Percentiles rank a stretch among this genome's conserved stretches.
phyloP scores from a whole-genome alignment of 148 eudicot species.

The Rhododendron mucronatum region DNA sequence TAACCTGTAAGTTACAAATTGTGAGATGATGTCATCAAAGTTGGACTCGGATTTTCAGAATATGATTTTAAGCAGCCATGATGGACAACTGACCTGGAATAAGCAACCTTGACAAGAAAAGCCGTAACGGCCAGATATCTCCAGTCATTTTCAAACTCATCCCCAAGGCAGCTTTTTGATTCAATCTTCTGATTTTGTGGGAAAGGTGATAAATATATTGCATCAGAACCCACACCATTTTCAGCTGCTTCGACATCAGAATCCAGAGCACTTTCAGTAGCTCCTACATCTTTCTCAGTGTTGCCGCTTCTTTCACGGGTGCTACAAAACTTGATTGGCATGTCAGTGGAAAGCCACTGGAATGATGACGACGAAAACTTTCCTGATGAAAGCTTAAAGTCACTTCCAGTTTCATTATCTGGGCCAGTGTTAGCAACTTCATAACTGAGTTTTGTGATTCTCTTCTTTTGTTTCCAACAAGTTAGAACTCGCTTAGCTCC shows the following conservation, averaged over 20 bases:
- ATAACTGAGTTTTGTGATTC: constrained; percentile 21
- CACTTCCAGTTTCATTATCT: constrained; percentile 21
- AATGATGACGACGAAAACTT: constrained; percentile 45
- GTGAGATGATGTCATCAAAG: constrained; percentile 9
- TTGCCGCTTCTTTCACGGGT: constrained; percentile 31
- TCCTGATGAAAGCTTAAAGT: constrained; percentile 22
- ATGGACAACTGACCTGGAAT: constrained; percentile 41
- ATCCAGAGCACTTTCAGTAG: constrained; percentile 15
- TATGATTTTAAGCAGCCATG: background rate
- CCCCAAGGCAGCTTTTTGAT: constrained; percentile 23
- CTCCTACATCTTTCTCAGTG: constrained; percentile 19
- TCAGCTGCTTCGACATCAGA: constrained; percentile 22
- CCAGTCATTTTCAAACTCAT: constrained; percentile 82
- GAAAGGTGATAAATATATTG: constrained; percentile 15
- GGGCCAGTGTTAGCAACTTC: constrained; percentile 14
- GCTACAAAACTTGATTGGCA: constrained; percentile 56
- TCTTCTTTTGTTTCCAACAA: constrained; percentile 67
- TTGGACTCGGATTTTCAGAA: background rate
- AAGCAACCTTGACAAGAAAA: constrained; percentile 59
- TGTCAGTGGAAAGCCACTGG: constrained; percentile 91
- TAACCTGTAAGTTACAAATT: constrained; percentile 46
- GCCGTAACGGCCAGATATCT: constrained; percentile 95
- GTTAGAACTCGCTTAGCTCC: constrained; percentile 95
- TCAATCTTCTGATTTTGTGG: constrained; percentile 22
- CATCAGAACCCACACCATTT: constrained; percentile 19